phyloP scores from a whole-genome alignment of 352 stramenopile species.

The Bremia lactucae region DNA sequence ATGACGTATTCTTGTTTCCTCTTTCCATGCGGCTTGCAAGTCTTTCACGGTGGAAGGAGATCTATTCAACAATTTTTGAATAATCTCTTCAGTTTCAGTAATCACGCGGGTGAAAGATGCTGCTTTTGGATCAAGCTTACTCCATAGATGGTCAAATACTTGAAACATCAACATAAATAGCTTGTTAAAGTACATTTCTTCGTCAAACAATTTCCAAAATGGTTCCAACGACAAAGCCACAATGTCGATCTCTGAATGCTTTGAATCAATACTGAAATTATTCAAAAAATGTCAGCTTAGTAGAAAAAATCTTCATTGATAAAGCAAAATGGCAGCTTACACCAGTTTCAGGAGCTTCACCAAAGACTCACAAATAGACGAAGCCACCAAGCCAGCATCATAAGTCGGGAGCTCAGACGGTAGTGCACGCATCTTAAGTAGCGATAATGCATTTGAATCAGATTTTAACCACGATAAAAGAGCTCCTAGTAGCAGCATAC shows the following conservation, averaged over 20 bases:
- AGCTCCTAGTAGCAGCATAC: slow-evolving; percentile 51
- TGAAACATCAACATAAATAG: slow-evolving; percentile 69
- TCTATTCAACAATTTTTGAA: slow-evolving; percentile 61
- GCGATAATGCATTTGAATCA: slow-evolving; percentile 29
- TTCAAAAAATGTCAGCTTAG: slow-evolving; percentile 4
- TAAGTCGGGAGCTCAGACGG: slow-evolving; percentile 48
- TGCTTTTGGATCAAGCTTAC: slow-evolving; percentile 40
- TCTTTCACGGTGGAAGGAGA: slow-evolving; percentile 53
- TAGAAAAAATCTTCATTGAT: background rate
- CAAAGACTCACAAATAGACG: slow-evolving; percentile 59
- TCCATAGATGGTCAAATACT: slow-evolving; percentile 70
- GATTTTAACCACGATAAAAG: slow-evolving; percentile 60
- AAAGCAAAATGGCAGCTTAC: slow-evolving; percentile 25
- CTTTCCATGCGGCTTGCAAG: slow-evolving; percentile 52
- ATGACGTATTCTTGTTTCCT: slow-evolving; percentile 30
- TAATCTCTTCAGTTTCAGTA: slow-evolving; percentile 52
- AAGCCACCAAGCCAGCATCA: slow-evolving; percentile 55
- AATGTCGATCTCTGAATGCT: slow-evolving; percentile 61
- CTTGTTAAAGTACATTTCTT: slow-evolving; percentile 70
- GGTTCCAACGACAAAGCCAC: slow-evolving; percentile 65
- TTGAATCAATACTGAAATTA: slow-evolving; percentile 32
- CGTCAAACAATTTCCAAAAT: slow-evolving; percentile 78
- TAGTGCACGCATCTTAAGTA: slow-evolving; percentile 43
- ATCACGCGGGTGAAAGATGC: slow-evolving; percentile 74
- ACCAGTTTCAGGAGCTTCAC: slow-evolving; percentile 62